phyloP scores from a whole-genome alignment of 2,329 filamentous ascomycete genomes.

The Colletotrichum nymphaeae region DNA sequence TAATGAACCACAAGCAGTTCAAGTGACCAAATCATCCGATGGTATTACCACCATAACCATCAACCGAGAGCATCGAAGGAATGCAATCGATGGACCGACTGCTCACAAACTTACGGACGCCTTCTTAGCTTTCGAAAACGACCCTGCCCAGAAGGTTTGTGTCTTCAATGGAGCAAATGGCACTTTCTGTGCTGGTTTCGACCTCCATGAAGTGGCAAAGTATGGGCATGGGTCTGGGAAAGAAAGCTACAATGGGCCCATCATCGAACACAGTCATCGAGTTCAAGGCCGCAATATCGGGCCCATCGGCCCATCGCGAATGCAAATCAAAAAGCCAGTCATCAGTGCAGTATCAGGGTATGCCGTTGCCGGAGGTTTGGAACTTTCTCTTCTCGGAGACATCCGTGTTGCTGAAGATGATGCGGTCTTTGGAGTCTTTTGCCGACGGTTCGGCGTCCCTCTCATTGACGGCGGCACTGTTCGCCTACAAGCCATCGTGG shows the following conservation, averaged over 20 bases:
- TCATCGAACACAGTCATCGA: conserved; percentile 23
- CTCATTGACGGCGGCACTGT: conserved; percentile 60
- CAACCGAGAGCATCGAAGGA: conserved; percentile 60
- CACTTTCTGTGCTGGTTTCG: conserved; percentile 65
- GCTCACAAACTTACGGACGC: conserved; percentile 59
- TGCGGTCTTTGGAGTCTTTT: conserved; percentile 66
- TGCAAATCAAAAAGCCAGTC: conserved; percentile 62
- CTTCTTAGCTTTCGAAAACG: conserved; percentile 61
- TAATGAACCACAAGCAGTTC: conserved; percentile 6
- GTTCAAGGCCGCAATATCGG: conserved; percentile 45
- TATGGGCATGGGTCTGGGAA: not conserved
- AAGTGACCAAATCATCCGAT: conserved; percentile 38
- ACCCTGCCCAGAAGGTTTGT: conserved; percentile 62
- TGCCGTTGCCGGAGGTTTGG: conserved; percentile 64
- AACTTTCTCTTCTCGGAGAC: conserved; percentile 63
- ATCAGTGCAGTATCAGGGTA: conserved; percentile 63
- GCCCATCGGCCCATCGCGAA: conserved; percentile 64
- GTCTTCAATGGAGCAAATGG: conserved; percentile 58
- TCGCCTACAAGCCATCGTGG: conserved; percentile 61
- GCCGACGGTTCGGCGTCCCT: conserved; percentile 54
- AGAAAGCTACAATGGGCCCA: conserved; percentile 12
- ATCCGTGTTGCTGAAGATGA: conserved; percentile 64
- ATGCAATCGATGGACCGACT: conserved; percentile 63
- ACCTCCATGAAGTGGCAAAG: conserved; percentile 58
- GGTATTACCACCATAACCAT: conserved; percentile 68